These are phyloP conservation scores for Alternaria sp. DNA, from an alignment of 2,329 filamentous ascomycete species.

Conservation along the genomic window DNA sequence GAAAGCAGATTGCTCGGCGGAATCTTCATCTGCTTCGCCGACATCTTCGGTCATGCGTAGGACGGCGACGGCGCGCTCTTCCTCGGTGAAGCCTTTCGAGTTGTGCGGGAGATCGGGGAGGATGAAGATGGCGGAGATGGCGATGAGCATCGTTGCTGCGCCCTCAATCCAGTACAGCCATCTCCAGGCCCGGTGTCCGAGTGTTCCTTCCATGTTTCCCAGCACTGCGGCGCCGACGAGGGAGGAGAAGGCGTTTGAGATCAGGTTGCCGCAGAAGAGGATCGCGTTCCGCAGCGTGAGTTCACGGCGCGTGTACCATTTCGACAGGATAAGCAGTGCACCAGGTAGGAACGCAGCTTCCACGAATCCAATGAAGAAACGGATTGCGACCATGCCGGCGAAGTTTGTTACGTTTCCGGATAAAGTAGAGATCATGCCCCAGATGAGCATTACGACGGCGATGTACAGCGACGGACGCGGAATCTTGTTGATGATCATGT, in stretches of 20 bases:
- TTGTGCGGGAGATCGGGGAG: conserved; percentile 47
- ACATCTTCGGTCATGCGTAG: conserved; percentile 57
- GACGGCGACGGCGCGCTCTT: conserved; percentile 53
- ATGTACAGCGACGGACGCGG: conserved; percentile 46
- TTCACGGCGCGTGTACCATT: conserved; percentile 69
- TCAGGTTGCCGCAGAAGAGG: conserved; percentile 51
- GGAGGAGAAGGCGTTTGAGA: conserved; percentile 54
- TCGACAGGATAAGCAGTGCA: conserved; percentile 66
- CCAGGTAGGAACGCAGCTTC: conserved; percentile 64
- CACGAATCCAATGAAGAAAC: conserved; percentile 48
- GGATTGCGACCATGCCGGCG: conserved; percentile 46
- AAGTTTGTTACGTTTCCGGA: conserved; percentile 43
- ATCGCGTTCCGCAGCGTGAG: conserved; percentile 49
- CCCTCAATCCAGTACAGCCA: conserved; percentile 52
- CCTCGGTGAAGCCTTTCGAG: conserved; percentile 54
- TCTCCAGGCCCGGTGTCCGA: conserved; percentile 48
- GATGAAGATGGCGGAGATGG: conserved; percentile 39
- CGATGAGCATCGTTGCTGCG: conserved; percentile 41
- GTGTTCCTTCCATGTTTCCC: conserved; percentile 43
- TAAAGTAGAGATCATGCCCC: conserved; percentile 49
- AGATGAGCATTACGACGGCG: conserved; percentile 45
- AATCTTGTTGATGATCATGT: conserved; percentile 53
- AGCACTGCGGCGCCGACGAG: conserved; percentile 53
- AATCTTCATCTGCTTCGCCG: conserved; percentile 53
- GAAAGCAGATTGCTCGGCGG: conserved; percentile 56